These are phyloP conservation scores for Debaryomyces subglobosus DNA, from an alignment of 1,139 yeast species.

Conservation along the genomic window DNA sequence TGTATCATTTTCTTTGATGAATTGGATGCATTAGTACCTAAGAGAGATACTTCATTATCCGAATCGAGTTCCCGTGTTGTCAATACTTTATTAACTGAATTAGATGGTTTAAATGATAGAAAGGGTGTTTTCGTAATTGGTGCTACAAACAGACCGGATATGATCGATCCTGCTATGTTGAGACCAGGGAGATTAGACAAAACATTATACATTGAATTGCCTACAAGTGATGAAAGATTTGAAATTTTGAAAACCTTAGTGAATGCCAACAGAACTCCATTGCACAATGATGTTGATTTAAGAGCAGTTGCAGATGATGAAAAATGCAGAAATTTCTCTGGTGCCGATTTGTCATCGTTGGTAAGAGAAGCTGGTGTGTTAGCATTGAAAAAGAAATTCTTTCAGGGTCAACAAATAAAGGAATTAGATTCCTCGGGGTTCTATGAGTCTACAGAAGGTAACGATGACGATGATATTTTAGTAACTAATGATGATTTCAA, in stretches of 20 bases:
- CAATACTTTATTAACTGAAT: conserved; percentile 87
- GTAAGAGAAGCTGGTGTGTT: conserved; percentile 91
- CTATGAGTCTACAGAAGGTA: conserved; percentile 35
- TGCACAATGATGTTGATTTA: conserved; percentile 66
- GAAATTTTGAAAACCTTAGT: conserved; percentile 84
- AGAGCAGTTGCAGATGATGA: conserved; percentile 66
- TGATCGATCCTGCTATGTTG: conserved; percentile 98
- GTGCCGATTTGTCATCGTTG: conserved; percentile 92
- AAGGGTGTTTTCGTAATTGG: conserved; percentile 94
- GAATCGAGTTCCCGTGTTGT: conserved; percentile 95
- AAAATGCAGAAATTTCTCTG: conserved; percentile 86
- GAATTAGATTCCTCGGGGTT: conserved; percentile 52
- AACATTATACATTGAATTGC: conserved; percentile 88
- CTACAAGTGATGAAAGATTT: conserved; percentile 71
- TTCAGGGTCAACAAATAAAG: conserved; percentile 50
- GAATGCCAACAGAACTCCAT: conserved; percentile 72
- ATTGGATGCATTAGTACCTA: conserved; percentile 92
- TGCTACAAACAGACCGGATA: conserved; percentile 96
- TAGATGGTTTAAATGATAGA: conserved; percentile 92
- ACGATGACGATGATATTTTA: conserved; percentile 38
- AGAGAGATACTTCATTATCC: conserved; percentile 83
- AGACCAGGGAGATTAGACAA: conserved; percentile 97
- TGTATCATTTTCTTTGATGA: conserved; percentile 97
- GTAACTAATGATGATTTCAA: conserved; percentile 72
- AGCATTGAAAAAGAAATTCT: conserved; percentile 76